Evolutionary conservation across 2,329 filamentous ascomycete species (phyloP), one percentile per base, ranked within the genome.

Genomic region (Hyphodiscus sp.): DNA sequence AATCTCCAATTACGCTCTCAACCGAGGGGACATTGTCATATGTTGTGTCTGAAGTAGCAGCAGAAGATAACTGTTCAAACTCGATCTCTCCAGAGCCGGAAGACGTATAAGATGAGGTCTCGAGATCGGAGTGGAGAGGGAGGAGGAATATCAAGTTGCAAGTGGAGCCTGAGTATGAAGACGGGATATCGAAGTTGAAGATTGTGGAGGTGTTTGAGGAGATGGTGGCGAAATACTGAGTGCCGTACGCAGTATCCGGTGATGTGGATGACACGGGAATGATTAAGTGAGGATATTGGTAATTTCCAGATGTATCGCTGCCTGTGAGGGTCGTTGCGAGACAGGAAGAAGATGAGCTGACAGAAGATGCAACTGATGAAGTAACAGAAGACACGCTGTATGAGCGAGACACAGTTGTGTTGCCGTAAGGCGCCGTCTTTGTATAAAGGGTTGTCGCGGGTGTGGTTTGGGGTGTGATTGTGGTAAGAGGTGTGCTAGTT

Each of bases 111-210:
- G 74, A 72, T 0, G 82, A 83, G 1, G 81, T 83, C 68, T 81
- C 69, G n/a, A 86, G 77, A 33, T 83, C 68, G 16, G 72, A 62
- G 57, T 80, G 68, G 49, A 72, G 60, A 11, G 85, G 85, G 69
- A 87, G 79, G 45, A 86, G 72, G 77, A 88, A 88, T 53, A 83
- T 71, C 9, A 87, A 71, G 52, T 75, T 78, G 71, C 85, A 89
- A 7, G 71, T 79, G 69, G 81, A 80, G 60, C 79, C 80, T 9
- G 71, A 61, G 61, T 81, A 75, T 5, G 70, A 68, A 3, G 68
- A 57, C 1, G 79, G 79, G 44, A 88, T 79, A 63, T 86, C 82
- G 69, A 88, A 88, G 72, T 86, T 86, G 77, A 85, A 87, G 63
- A 87, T 77, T 13, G 78, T 77, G 10, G 78, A 79, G 47, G 79